Evolutionary conservation across 148 eudicot genomes (phyloP).

Genomic region (Amaranthus hypochondriacus): DNA sequence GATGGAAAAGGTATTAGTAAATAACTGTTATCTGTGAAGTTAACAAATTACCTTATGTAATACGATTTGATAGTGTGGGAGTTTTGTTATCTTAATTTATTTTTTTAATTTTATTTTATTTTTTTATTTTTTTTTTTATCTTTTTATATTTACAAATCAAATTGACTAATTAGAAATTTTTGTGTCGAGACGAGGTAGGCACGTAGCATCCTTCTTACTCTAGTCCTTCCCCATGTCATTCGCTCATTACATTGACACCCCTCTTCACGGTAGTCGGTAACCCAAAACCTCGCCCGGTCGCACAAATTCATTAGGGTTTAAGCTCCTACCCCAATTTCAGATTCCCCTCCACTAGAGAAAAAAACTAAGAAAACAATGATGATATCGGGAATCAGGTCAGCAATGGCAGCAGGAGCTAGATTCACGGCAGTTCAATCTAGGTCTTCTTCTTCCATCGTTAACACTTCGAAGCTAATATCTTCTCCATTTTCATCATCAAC

Average conservation of each 20-base stretch:
- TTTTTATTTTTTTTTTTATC: too few species aligned
- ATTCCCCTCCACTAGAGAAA: neutral
- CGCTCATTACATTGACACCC: neutral
- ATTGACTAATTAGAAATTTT: too few species aligned
- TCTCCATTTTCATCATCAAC: slow-evolving; percentile 31
- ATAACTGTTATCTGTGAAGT: too few species aligned
- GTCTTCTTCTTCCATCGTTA: neutral
- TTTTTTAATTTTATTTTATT: too few species aligned
- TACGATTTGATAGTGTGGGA: too few species aligned
- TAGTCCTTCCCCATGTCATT: neutral
- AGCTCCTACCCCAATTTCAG: neutral
- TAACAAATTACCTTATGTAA: too few species aligned
- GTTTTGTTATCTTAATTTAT: too few species aligned
- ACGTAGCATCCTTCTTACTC: too few species aligned
- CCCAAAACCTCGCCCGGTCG: neutral
- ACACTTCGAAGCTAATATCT: slow-evolving; percentile 9
- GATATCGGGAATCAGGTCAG: slow-evolving; percentile 25
- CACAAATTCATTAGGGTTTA: slow-evolving; percentile 13
- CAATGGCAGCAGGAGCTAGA: slow-evolving; percentile 22
- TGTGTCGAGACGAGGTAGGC: too few species aligned
- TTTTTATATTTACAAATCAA: too few species aligned
- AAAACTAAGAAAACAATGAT: slow-evolving; percentile 13
- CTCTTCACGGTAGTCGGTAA: neutral
- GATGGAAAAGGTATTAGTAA: too few species aligned
- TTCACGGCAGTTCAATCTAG: slow-evolving; percentile 22